Percentiles rank a stretch among this genome's conserved stretches.
Conservation (phyloP, 306 rosid genomes). For the Glycyrrhiza uralensis region DNA sequence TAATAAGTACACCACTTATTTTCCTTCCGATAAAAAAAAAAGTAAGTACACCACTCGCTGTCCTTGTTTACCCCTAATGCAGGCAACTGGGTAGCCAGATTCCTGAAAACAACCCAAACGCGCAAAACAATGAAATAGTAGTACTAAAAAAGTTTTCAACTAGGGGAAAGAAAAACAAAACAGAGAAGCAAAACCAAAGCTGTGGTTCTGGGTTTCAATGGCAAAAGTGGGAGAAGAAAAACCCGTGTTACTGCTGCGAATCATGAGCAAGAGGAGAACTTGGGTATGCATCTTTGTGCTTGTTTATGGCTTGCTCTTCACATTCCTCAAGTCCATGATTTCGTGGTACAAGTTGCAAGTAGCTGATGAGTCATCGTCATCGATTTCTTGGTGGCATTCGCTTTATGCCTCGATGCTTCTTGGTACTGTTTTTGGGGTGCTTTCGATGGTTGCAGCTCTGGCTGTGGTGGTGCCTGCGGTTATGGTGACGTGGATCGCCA, state of each 20-base stretch:
- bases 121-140: neutral
- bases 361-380: conserved; percentile 11
- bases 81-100: neutral
- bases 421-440: conserved; percentile 60
- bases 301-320: conserved; percentile 44
- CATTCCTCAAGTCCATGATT: conserved; percentile 44
- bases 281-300: conserved; percentile 60
- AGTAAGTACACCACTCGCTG: no score
- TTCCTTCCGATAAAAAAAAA: no score
- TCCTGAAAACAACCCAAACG: neutral
- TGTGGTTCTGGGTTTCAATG: neutral
- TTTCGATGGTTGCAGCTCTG: conserved; percentile 72
- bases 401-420: conserved; percentile 68
- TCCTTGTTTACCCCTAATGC: no score
- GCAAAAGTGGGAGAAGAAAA: conserved; percentile 20
- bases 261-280: conserved; percentile 62
- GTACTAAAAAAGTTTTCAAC: neutral
- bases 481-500: conserved; percentile 67
- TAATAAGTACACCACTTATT: no score
- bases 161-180: neutral
- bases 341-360: conserved; percentile 54
- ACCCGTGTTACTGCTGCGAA: conserved; percentile 23
- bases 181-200: neutral
- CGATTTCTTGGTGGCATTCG: conserved; percentile 57
- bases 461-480: conserved; percentile 64